A percentile compares a stretch with the other conserved stretches of the same genome.
Evolutionary conservation across 73 alveolate species (phyloP).

Genomic region (Blepharisma japonicum): DNA sequence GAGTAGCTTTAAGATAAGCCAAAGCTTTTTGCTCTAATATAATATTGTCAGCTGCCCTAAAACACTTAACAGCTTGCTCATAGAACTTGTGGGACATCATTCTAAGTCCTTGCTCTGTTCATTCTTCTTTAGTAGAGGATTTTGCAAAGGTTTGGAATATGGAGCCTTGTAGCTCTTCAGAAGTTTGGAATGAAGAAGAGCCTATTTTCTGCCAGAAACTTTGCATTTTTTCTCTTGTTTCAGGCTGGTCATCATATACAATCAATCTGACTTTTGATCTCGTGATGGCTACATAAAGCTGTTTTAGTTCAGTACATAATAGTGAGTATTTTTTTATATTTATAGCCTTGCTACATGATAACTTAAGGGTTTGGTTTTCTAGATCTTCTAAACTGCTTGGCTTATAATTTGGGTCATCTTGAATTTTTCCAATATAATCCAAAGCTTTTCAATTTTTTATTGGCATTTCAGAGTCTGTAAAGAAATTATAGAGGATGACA

Average conservation of each 20-base stretch:
- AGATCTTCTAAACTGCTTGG: constrained; percentile 16
- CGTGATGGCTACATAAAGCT: constrained; percentile 59
- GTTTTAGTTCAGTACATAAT: constrained; percentile 54
- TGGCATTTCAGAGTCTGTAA: constrained; percentile 40
- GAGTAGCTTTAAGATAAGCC: constrained; percentile 11
- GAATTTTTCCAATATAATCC: not conserved
- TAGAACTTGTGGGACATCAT: constrained; percentile 52
- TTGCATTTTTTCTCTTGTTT: constrained; percentile 16
- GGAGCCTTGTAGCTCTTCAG: constrained; percentile 24
- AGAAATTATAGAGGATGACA: constrained; percentile 73
- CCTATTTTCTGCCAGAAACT: constrained; percentile 22
- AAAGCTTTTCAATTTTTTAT: constrained; percentile 46
- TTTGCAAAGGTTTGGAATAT: not conserved
- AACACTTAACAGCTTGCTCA: constrained; percentile 55
- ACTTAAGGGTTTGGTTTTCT: not conserved
- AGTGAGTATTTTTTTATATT: constrained; percentile 38
- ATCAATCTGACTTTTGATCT: constrained; percentile 58
- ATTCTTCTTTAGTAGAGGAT: constrained; percentile 33
- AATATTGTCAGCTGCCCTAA: constrained; percentile 39
- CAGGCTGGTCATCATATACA: constrained; percentile 44
- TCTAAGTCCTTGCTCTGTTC: constrained; percentile 52
- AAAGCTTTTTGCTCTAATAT: not conserved
- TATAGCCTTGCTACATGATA: constrained; percentile 16
- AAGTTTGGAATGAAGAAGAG: constrained; percentile 31
- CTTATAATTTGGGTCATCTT: not conserved